Evolutionary conservation across 1,284 basidiomycete species (phyloP).

Genomic region (Fomitopsis palustris): DNA sequence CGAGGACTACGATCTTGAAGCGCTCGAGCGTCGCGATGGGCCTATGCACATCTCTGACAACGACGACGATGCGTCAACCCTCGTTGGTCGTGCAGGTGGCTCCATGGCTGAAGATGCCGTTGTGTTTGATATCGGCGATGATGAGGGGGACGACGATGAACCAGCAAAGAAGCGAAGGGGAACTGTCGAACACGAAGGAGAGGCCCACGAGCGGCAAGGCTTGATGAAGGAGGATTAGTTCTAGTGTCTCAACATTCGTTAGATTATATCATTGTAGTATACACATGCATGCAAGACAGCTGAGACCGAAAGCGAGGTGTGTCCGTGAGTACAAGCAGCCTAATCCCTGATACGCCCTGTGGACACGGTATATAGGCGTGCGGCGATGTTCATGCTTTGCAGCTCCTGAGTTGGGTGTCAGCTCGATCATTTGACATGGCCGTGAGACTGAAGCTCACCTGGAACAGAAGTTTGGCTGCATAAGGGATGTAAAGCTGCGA

Average conservation of each 20-base stretch:
- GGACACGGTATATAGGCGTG: slow-evolving; percentile 78
- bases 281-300: slow-evolving; percentile 38
- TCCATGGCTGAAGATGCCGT: slow-evolving; percentile 65
- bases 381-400: slow-evolving; percentile 90
- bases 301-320: slow-evolving; percentile 2
- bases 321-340: slow-evolving; percentile 15
- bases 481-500: slow-evolving; percentile 92
- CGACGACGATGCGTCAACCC: slow-evolving; percentile 65
- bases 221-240: slow-evolving; percentile 47
- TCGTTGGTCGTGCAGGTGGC: slow-evolving; percentile 55
- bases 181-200: slow-evolving; percentile 41
- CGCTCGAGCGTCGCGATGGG: slow-evolving; percentile 52
- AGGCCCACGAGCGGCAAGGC: slow-evolving; percentile 57
- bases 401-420: slow-evolving; percentile 54
- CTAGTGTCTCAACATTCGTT: slow-evolving; percentile 19
- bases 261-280: slow-evolving; percentile 42
- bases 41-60: slow-evolving; percentile 49
- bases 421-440: neutral
- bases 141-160: slow-evolving; percentile 70
- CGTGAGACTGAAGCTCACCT: slow-evolving; percentile 44
- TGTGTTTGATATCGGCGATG: slow-evolving; percentile 92
- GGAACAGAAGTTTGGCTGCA: slow-evolving; percentile 89
- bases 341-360: slow-evolving; percentile 78
- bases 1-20: slow-evolving; percentile 87
- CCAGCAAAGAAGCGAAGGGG: slow-evolving; percentile 45